Base-by-base conservation (phyloP, 2,329 filamentous ascomycete genomes). In the Xylariaceae sp. region DNA sequence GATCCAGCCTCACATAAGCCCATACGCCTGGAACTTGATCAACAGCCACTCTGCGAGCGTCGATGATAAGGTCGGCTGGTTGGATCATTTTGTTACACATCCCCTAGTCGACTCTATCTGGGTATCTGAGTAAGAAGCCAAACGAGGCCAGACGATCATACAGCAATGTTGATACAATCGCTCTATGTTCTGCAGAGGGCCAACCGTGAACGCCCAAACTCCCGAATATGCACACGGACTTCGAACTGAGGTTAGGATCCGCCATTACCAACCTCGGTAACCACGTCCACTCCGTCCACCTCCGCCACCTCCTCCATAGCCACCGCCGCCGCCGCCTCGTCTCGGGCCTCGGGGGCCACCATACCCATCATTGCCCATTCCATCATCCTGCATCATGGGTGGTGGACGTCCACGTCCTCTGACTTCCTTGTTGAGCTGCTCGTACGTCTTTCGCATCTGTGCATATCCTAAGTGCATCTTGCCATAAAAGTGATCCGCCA, bases 401-500 rank as follows among this genome's bases (percentile, higher is more conserved):
- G 75, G 32, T 69, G 72, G 15, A 81, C 83, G 38, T 82, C 75
- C 60, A 27, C 88, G 76, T 1, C 86, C 86, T 65, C 90, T 88
- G 70, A 96, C 77, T 66, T 96, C 90, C 70, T 90, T 90, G 45
- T 86, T 86, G 55, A 99, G 83, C n/a, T 81, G 75, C 48, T 96
- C 90, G 63, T 83, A 90, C 3, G 90, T 94, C 77, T 94, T 95
- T 61, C 94, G 83, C 94, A 99, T 99, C 72, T 96, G 89, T 14
- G 94, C 94, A 67, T 97, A 99, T 0, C 94, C 94, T 49, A 99
- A 74, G 66, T 99, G 94, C 94, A 99, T 99, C 77, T 99, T 99
- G 18, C 94, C 94, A 70, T 96, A 97, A 67, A 99, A 99, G 69
- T 99, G 94, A 67, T 99, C 94, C 17, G 94, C 94, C 65, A 99